These are phyloP conservation scores for Xylaria castorea DNA, from an alignment of 495 filamentous ascomycete species.

Conservation along the genomic window DNA sequence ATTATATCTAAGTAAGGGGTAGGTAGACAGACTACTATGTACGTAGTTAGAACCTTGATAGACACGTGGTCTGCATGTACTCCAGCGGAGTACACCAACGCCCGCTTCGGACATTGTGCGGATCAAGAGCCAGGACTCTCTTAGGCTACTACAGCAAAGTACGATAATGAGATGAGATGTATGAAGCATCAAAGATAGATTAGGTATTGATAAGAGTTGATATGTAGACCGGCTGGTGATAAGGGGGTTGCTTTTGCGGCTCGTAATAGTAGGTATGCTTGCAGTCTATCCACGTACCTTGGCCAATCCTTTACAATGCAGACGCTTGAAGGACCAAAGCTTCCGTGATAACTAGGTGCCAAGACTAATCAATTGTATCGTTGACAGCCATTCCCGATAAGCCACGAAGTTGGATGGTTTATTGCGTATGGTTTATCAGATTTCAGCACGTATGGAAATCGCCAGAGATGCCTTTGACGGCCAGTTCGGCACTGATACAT, in stretches of 20 bases:
- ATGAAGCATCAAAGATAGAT: not conserved
- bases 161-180: not conserved
- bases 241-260: not conserved
- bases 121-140: conserved; percentile 4
- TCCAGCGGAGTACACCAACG: conserved; percentile 18
- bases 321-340: conserved; percentile 1
- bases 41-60: conserved; percentile 14
- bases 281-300: not conserved
- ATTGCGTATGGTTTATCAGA: not conserved
- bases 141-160: too few species aligned
- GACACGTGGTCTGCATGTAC: conserved; percentile 18
- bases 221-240: not conserved
- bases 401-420: not conserved
- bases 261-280: not conserved
- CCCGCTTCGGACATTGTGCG: conserved; percentile 11
- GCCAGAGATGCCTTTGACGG: not conserved
- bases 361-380: not conserved
- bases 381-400: not conserved
- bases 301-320: not conserved
- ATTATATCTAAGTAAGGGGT: not conserved
- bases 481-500: not conserved
- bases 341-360: not conserved
- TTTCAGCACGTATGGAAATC: not conserved
- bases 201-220: not conserved
- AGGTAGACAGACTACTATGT: not conserved